Conservation (phyloP, 805 yeast genomes). For the Wickerhamiella slavikovae region DNA sequence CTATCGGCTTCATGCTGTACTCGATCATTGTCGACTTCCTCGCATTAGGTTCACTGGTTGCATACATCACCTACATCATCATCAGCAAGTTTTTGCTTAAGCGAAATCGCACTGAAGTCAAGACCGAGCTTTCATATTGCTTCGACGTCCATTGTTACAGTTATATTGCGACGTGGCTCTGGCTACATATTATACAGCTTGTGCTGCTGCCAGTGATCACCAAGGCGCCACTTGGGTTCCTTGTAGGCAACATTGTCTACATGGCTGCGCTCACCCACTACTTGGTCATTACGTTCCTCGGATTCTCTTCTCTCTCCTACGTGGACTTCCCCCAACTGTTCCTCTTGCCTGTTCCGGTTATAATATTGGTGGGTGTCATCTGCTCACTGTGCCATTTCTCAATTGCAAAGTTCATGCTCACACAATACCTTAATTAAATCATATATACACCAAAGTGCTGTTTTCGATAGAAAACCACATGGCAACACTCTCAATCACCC, state of each 20-base stretch:
- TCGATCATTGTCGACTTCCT: slow-evolving; percentile 78
- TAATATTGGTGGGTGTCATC: slow-evolving; percentile 33
- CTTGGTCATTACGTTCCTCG: slow-evolving; percentile 63
- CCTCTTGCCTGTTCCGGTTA: slow-evolving; percentile 40
- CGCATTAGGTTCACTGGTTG: slow-evolving; percentile 41
- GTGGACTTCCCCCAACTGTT: slow-evolving; percentile 41
- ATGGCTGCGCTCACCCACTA: slow-evolving; percentile 57
- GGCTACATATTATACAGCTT: slow-evolving; percentile 55
- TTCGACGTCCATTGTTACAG: slow-evolving; percentile 88
- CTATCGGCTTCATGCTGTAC: slow-evolving; percentile 46
- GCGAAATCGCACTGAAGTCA: too few species aligned
- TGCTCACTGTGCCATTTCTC: slow-evolving; percentile 48
- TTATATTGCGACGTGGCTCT: slow-evolving; percentile 61
- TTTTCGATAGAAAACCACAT: too few species aligned
- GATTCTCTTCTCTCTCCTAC: slow-evolving; percentile 61
- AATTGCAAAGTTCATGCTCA: slow-evolving; percentile 45
- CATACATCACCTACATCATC: slow-evolving; percentile 55
- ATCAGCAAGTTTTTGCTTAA: slow-evolving; percentile 40
- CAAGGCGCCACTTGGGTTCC: slow-evolving; percentile 35
- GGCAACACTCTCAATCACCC: too few species aligned
- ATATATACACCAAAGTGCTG: too few species aligned
- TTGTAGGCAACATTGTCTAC: slow-evolving; percentile 64
- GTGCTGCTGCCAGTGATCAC: slow-evolving; percentile 51
- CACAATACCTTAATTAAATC: slow-evolving; percentile 22
- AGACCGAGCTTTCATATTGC: slow-evolving; percentile 81